A percentile compares a stretch with the other conserved stretches of the same genome.
Evolutionary conservation across 345 rosid species (phyloP).

Genomic region (Odontarrhena argentea): DNA sequence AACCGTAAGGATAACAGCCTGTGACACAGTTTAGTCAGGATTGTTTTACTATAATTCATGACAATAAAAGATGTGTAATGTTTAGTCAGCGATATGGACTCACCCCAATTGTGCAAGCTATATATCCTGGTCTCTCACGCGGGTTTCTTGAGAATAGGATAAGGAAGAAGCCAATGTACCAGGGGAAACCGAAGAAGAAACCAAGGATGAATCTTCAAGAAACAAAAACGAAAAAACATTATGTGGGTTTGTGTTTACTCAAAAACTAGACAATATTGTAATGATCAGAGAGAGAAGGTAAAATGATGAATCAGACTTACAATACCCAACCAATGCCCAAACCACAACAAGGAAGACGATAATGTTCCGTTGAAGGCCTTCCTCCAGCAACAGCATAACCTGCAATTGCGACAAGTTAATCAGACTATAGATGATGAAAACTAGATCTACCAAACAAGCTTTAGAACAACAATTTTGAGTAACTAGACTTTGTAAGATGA

Average conservation of each 20-base stretch:
- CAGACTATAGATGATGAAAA: slow-evolving; percentile 1
- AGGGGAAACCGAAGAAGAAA: slow-evolving; percentile 41
- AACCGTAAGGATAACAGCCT: slow-evolving; percentile 32
- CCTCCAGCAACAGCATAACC: slow-evolving; percentile 37
- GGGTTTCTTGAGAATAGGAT: slow-evolving; percentile 27
- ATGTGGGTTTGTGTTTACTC: slow-evolving; percentile 1
- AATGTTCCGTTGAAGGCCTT: background rate
- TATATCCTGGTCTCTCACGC: slow-evolving; percentile 40
- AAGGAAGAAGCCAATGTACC: slow-evolving; percentile 41
- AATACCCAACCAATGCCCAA: slow-evolving; percentile 40
- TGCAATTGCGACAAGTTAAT: background rate
- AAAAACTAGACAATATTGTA: slow-evolving; percentile 8
- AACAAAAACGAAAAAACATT: slow-evolving; percentile 11
- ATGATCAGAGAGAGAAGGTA: slow-evolving; percentile 6
- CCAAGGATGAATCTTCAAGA: slow-evolving; percentile 41
- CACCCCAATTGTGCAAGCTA: slow-evolving; percentile 41
- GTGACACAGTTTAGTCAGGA: background rate
- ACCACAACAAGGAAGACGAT: slow-evolving; percentile 43
- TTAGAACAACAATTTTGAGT: slow-evolving; percentile 2
- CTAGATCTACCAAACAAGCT: background rate
- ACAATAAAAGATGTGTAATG: background rate
- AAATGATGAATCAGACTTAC: slow-evolving; percentile 29
- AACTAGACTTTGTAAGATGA: background rate
- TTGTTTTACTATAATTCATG: background rate
- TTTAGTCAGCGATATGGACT: slow-evolving; percentile 19